phyloP scores from a whole-genome alignment of 1,139 yeast species.

The Geotrichum restrictum region DNA sequence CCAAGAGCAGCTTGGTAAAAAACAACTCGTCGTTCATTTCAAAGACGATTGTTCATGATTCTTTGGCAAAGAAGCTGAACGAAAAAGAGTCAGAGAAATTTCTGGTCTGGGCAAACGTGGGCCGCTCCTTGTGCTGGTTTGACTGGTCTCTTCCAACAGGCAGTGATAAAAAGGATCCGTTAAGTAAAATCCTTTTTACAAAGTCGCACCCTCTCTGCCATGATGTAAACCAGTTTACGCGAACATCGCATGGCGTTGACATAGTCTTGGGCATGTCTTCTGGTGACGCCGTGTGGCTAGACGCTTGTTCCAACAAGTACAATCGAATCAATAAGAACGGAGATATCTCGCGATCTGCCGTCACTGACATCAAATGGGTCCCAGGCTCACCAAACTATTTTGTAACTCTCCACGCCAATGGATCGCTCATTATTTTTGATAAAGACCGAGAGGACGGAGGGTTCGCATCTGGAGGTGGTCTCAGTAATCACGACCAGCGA shows the following conservation, averaged over 20 bases:
- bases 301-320: constrained; percentile 46
- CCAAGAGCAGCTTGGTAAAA: constrained; percentile 37
- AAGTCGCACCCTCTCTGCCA: constrained; percentile 44
- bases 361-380: constrained; percentile 42
- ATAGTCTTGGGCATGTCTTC: constrained; percentile 49
- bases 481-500: constrained; percentile 26
- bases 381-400: constrained; percentile 41
- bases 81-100: constrained; percentile 34
- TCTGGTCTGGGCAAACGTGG: constrained; percentile 38
- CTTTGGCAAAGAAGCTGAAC: constrained; percentile 35
- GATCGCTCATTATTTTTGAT: constrained; percentile 41
- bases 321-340: constrained; percentile 51
- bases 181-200: constrained; percentile 41
- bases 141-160: constrained; percentile 27
- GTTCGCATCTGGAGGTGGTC: constrained; percentile 28
- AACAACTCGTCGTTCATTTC: constrained; percentile 42
- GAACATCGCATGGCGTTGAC: constrained; percentile 44
- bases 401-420: constrained; percentile 44
- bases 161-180: constrained; percentile 36
- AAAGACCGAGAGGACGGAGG: constrained; percentile 43
- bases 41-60: constrained; percentile 40
- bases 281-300: constrained; percentile 58
- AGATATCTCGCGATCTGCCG: constrained; percentile 39
- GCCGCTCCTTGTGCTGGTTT: constrained; percentile 40
- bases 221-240: constrained; percentile 38